Percentiles rank a stretch among this genome's conserved stretches.
phyloP scores from a whole-genome alignment of 495 filamentous ascomycete species.

The Neurospora africana region DNA sequence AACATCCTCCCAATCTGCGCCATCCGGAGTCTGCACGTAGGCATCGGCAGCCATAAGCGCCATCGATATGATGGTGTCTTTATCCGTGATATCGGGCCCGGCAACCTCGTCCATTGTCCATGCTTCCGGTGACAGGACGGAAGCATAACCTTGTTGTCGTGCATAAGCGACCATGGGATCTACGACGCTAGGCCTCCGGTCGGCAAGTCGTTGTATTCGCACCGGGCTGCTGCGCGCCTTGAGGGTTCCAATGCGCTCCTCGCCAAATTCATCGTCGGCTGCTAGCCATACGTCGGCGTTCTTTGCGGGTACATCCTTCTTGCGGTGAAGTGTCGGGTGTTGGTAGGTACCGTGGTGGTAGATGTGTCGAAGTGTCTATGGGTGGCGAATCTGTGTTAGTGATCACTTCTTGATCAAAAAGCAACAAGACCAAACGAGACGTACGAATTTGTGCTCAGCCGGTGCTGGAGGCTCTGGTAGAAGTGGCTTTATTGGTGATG shows the following conservation, averaged over 20 bases:
- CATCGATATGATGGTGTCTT: constrained; percentile 70
- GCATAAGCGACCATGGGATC: constrained; percentile 64
- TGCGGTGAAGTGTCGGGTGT: constrained; percentile 63
- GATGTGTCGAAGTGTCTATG: constrained; percentile 73
- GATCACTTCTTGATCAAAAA: not conserved
- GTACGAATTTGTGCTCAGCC: constrained; percentile 42
- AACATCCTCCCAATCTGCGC: constrained; percentile 76
- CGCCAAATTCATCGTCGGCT: constrained; percentile 50
- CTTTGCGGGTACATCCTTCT: constrained; percentile 54
- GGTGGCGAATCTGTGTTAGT: not conserved
- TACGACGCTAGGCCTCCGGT: constrained; percentile 64
- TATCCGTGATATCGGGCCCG: constrained; percentile 78
- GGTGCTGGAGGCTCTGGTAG: constrained; percentile 28
- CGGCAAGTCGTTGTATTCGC: constrained; percentile 67
- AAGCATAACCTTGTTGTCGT: constrained; percentile 48
- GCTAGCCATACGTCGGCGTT: constrained; percentile 53
- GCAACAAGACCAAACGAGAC: constrained; percentile 7
- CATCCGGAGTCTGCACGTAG: constrained; percentile 62
- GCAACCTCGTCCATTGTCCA: constrained; percentile 76
- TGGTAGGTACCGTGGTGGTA: constrained; percentile 75
- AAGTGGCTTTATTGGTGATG: constrained; percentile 26
- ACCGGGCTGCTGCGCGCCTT: constrained; percentile 47
- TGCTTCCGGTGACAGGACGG: constrained; percentile 51
- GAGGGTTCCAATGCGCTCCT: constrained; percentile 36
- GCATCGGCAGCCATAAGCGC: constrained; percentile 82